Evolutionary conservation across 352 stramenopile species (phyloP), one percentile per base, ranked within the genome.

Genomic region (Phytophthora pistaciae): DNA sequence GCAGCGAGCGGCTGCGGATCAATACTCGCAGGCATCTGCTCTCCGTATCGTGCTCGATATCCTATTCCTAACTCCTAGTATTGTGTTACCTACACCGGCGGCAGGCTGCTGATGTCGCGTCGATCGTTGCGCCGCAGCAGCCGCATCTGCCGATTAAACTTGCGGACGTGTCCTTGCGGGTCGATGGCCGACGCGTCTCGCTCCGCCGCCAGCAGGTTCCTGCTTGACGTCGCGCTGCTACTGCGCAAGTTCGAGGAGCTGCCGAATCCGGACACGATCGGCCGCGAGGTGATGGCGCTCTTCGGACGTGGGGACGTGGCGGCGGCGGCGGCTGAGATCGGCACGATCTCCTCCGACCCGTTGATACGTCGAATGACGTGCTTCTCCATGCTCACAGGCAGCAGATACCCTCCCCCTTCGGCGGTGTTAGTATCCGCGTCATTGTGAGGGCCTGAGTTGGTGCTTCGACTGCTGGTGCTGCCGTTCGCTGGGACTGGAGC

Each of bases 81-180:
- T 16, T 42, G 33, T 10, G 14, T 20, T 49, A 25, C 46, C 64
- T 73, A 77, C 25, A 82, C 70, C 14, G 63, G 70, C 2, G 85
- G 78, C 14, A 88, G 49, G 50, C 56, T 83, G 71, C 52, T 77
- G 5, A 46, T 53, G 33, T 86, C 87, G 31, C 68, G 83, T 2
- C 87, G 82, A 23, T 92, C 72, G 33, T 87, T 91, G 55, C 87
- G 79, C n/a, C 87, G 70, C 31, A 81, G 74, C 18, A 84, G 68
- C 42, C 77, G 82, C 87, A 94, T 94, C 66, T 94, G 84, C 13
- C 72, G 84, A 40, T 91, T 83, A 64, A 94, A 94, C 60, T 92
- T 94, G 48, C 70, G 78, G 27, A 72, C 64, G n/a, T 92, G 83
- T 2, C 85, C 61, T 29, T 83, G 66, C 14, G 72, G 64, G 10